These are phyloP conservation scores for Talaromyces nanjingensis DNA, from an alignment of 495 filamentous ascomycete genomes.

Conservation along the genomic window DNA sequence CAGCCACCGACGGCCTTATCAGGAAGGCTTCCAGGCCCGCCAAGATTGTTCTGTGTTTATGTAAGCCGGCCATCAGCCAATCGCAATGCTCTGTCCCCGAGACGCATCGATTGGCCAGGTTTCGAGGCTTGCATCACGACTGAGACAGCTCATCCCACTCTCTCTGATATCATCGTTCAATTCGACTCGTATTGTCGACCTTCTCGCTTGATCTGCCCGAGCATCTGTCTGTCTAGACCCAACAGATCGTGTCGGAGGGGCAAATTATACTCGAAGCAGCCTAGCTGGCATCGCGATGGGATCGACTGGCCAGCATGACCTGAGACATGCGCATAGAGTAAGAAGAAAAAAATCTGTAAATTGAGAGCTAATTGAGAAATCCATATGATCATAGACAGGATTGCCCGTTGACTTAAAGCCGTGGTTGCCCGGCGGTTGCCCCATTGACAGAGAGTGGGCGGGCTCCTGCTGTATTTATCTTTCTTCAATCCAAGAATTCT, in stretches of 20 bases:
- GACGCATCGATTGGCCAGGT: conserved; percentile 2
- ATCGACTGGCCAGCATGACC: neutral
- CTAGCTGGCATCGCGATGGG: neutral
- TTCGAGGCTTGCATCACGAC: conserved; percentile 3
- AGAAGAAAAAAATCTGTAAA: neutral
- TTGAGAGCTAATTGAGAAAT: neutral
- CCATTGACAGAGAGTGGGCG: neutral
- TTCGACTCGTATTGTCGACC: neutral
- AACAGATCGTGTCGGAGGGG: neutral
- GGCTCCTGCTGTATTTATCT: neutral
- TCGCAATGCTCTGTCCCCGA: neutral
- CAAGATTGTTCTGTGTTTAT: neutral
- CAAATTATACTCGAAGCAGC: neutral
- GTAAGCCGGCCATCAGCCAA: neutral
- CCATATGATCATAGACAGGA: neutral
- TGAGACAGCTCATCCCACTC: conserved; percentile 6
- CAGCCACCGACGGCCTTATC: neutral
- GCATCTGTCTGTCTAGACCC: neutral
- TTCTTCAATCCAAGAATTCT: neutral
- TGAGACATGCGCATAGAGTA: neutral
- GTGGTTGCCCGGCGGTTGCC: neutral
- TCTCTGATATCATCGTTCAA: neutral
- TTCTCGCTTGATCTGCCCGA: neutral
- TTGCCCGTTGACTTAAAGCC: neutral
- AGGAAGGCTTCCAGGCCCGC: neutral